phyloP scores from a whole-genome alignment of 768 basidiomycete species.

The Mycena leptocephala region DNA sequence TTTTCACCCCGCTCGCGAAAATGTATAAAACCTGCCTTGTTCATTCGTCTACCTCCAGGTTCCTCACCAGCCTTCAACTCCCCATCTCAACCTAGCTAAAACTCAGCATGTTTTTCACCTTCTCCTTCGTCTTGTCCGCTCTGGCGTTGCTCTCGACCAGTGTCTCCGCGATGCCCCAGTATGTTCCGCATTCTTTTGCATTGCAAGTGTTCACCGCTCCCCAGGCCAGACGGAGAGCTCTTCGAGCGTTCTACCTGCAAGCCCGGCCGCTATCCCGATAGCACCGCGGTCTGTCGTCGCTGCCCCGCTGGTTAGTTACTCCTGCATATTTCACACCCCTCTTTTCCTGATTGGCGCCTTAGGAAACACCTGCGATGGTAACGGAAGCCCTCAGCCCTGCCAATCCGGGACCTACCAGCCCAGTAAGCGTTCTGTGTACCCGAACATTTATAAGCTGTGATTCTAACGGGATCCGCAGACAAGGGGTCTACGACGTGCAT shows the following conservation, averaged over 20 bases:
- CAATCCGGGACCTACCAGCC: background rate
- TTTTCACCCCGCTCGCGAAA: background rate
- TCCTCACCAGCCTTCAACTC: background rate
- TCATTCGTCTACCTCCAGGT: background rate
- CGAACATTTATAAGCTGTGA: background rate
- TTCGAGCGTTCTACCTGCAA: background rate
- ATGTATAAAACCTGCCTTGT: background rate
- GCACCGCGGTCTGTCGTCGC: background rate
- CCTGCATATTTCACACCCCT: background rate
- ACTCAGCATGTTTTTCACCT: background rate
- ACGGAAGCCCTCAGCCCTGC: background rate
- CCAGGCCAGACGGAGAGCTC: background rate
- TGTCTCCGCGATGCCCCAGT: background rate
- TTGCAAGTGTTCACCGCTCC: background rate
- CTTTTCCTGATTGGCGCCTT: background rate
- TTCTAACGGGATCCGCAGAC: background rate
- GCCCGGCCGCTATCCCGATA: background rate
- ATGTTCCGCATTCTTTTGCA: background rate
- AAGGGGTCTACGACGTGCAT: background rate
- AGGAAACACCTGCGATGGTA: slow-evolving; percentile 21
- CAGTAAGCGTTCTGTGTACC: background rate
- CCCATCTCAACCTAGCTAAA: background rate
- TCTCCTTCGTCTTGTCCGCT: background rate
- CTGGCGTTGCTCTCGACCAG: background rate
- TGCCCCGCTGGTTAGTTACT: background rate